Conservation (phyloP, 78 protist genomes). For the Salpingoeca rosetta region DNA sequence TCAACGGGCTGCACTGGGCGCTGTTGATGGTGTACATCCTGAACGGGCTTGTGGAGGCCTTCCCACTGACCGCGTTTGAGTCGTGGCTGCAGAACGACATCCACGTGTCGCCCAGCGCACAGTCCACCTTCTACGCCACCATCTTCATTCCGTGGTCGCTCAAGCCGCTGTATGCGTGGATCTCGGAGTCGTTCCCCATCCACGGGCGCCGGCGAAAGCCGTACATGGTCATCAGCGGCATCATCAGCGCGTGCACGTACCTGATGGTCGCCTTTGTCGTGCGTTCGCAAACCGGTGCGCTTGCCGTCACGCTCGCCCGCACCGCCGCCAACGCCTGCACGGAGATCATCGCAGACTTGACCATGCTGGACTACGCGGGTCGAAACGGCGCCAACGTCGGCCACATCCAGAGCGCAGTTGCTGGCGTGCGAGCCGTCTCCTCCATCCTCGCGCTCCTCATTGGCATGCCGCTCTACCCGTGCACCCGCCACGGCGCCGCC, state of each 20-base stretch:
- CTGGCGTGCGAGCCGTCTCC: neutral
- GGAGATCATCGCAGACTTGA: neutral
- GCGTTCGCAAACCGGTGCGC: neutral
- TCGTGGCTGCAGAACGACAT: neutral
- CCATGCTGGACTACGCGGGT: neutral
- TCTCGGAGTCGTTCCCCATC: neutral
- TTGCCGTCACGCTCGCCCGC: neutral
- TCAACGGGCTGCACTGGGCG: neutral
- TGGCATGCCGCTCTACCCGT: neutral
- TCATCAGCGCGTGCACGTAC: neutral
- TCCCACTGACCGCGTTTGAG: neutral
- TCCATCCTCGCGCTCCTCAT: neutral
- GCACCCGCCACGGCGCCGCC: too few relatives aligned
- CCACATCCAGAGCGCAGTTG: neutral
- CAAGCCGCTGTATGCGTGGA: neutral
- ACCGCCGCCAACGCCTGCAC: neutral
- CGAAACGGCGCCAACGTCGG: neutral
- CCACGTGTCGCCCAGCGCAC: neutral
- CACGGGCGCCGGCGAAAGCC: neutral
- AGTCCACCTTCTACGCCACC: neutral
- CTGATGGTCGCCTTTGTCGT: neutral
- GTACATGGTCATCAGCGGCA: neutral
- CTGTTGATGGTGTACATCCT: neutral
- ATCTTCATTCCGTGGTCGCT: neutral
- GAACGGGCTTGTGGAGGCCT: neutral